A percentile compares a stretch with the other conserved stretches of the same genome.
phyloP scores from a whole-genome alignment of 73 alveolate genomes.

The Paramecium bursaria region DNA sequence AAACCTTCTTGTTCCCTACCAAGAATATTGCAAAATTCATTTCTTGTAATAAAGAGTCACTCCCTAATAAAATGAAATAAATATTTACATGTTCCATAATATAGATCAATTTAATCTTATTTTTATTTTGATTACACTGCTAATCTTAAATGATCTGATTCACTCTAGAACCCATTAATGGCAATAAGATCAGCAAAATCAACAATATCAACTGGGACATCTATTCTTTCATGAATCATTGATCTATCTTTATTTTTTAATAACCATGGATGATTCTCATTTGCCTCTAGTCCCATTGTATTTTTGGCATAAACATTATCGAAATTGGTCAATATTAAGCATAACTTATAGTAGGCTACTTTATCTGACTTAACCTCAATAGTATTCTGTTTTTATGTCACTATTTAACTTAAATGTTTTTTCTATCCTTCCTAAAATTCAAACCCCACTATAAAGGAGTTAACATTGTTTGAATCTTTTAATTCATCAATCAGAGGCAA shows the following conservation, averaged over 20 bases:
- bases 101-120: not conserved
- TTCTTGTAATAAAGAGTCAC: slow-evolving; percentile 18
- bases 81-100: slow-evolving; percentile 51
- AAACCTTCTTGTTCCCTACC: slow-evolving; percentile 21
- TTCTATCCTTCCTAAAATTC: not conserved
- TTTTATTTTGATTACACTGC: slow-evolving; percentile 21
- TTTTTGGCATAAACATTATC: slow-evolving; percentile 22
- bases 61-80: slow-evolving; percentile 21
- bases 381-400: not conserved
- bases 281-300: slow-evolving; percentile 6
- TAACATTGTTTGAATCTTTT: slow-evolving; percentile 18
- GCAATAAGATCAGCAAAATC: slow-evolving; percentile 33
- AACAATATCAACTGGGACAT: slow-evolving; percentile 36
- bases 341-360: not conserved
- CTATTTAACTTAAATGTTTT: slow-evolving; percentile 25
- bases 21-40: slow-evolving; percentile 10
- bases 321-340: slow-evolving; percentile 14
- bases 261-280: slow-evolving; percentile 47
- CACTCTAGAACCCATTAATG: slow-evolving; percentile 5
- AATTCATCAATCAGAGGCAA: slow-evolving; percentile 9
- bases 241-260: not conserved
- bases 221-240: not conserved
- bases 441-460: slow-evolving; percentile 30
- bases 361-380: not conserved
- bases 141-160: slow-evolving; percentile 3